These are phyloP conservation scores for Lentinula lateritia DNA, from an alignment of 768 basidiomycete genomes.

Conservation along the genomic window DNA sequence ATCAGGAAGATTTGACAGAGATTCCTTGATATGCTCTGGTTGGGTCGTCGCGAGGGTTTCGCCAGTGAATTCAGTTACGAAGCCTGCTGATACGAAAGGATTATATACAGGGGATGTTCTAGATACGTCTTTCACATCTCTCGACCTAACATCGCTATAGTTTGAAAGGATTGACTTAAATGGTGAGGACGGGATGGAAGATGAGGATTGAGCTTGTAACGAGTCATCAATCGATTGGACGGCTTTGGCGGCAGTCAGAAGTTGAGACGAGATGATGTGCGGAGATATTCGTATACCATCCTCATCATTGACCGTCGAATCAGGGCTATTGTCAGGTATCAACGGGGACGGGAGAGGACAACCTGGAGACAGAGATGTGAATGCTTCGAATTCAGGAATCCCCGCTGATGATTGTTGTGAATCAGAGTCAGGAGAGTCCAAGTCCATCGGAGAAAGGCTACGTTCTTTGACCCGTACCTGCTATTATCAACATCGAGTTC, in stretches of 20 bases:
- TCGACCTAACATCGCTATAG: not conserved
- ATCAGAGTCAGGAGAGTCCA: conserved; percentile 39
- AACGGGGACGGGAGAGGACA: not conserved
- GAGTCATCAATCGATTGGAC: not conserved
- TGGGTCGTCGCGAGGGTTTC: conserved; percentile 11
- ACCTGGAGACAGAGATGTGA: conserved; percentile 10
- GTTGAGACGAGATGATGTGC: not conserved
- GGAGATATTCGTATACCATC: conserved; percentile 1
- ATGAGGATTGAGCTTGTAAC: not conserved
- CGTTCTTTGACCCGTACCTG: conserved; percentile 27
- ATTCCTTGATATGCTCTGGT: not conserved
- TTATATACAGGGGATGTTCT: conserved; percentile 23
- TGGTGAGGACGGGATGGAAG: not conserved
- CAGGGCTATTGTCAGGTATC: not conserved
- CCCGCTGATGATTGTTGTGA: conserved; percentile 20
- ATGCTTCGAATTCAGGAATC: not conserved
- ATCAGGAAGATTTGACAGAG: not conserved
- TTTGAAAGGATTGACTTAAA: not conserved
- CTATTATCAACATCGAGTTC: not conserved
- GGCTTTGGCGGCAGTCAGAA: not conserved
- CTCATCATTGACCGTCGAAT: not conserved
- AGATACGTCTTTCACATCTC: not conserved
- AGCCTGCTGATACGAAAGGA: conserved; percentile 48
- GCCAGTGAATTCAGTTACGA: conserved; percentile 38
- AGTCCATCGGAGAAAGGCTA: conserved; percentile 59